Evolutionary conservation across 331 rosid species (phyloP), one percentile per base, ranked within the genome.

Genomic region (Arachis monticola): DNA sequence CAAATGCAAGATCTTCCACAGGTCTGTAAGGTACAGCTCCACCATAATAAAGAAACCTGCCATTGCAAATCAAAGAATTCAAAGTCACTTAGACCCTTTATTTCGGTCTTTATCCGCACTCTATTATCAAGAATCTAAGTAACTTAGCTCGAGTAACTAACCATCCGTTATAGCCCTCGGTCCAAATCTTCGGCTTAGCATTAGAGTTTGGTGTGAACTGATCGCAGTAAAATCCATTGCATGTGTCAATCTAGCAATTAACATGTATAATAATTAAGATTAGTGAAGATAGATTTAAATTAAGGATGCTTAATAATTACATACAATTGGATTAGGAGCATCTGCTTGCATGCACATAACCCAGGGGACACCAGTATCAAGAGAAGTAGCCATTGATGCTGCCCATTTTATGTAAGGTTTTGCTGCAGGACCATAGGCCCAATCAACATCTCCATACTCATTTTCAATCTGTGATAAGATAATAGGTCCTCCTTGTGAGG

Each of bases 311-410:
- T 8, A 1, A 48, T 48, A 48, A 1, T 48, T 10, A 73, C 92
- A 80, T 79, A 90, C 96, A 79, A 92, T 86, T 47, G 97, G 96
- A 67, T 89, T 84, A 7, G 97, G 97, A 67, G 97, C 96, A 84
- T 92, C 87, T 5, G 60, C 61, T 80, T 90, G 97, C 83, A 86
- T 87, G 86, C 97, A 90, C 97, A 92, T 92, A 79, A 90, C 89
- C 97, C 97, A 92, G 62, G 97, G 97, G 40, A 92, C 97, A 45
- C 97, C 97, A 22, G 97, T 90, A 63, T 88, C 83, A 85, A 92
- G 79, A 68, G 93, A 82, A 55, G 78, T 73, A 60, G 97, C 97
- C 97, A 92, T 92, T 50, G 77, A 35, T 73, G 97, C 97, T 22
- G 97, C 88, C 97, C 97, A 90, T 1, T 81, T 79, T 67, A 92